Evolutionary conservation across 1,284 basidiomycete species (phyloP).

Genomic region (Neonothopanus nambi): DNA sequence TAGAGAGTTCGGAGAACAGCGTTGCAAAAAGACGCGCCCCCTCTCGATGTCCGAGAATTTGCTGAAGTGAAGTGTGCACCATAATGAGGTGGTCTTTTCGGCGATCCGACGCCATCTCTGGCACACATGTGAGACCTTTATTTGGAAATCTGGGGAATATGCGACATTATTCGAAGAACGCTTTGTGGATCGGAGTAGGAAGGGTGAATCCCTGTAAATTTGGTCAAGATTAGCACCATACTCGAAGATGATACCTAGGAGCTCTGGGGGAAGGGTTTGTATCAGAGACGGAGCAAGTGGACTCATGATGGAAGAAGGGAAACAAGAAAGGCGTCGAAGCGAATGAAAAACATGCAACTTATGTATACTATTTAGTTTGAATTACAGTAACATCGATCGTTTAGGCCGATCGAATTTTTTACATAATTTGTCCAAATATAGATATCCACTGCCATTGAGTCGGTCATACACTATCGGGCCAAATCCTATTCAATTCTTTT

Average conservation of each 20-base stretch:
- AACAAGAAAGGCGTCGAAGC: conserved; percentile 9
- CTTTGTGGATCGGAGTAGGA: conserved; percentile 48
- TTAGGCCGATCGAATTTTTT: too few relatives aligned
- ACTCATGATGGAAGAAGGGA: conserved; percentile 17
- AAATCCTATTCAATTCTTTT: too few relatives aligned
- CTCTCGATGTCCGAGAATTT: conserved; percentile 47
- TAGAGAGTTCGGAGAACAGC: conserved; percentile 31
- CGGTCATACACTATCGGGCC: too few relatives aligned
- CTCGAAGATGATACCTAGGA: conserved; percentile 52
- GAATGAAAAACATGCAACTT: background rate
- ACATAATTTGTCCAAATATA: too few relatives aligned
- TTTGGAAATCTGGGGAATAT: conserved; percentile 44
- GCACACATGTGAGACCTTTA: conserved; percentile 55
- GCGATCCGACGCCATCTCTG: conserved; percentile 54
- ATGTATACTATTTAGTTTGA: too few relatives aligned
- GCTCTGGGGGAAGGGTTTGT: conserved; percentile 53
- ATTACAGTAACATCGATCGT: too few relatives aligned
- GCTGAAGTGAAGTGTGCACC: conserved; percentile 55
- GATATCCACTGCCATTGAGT: too few relatives aligned
- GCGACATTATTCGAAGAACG: conserved; percentile 43
- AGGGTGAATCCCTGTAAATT: conserved; percentile 41
- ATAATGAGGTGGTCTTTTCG: conserved; percentile 47
- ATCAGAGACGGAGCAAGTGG: conserved; percentile 29
- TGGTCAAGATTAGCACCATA: conserved; percentile 44
- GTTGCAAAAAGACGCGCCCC: conserved; percentile 45